Evolutionary conservation across 352 stramenopile genomes (phyloP).

Genomic region (Globisporangium parvum): DNA sequence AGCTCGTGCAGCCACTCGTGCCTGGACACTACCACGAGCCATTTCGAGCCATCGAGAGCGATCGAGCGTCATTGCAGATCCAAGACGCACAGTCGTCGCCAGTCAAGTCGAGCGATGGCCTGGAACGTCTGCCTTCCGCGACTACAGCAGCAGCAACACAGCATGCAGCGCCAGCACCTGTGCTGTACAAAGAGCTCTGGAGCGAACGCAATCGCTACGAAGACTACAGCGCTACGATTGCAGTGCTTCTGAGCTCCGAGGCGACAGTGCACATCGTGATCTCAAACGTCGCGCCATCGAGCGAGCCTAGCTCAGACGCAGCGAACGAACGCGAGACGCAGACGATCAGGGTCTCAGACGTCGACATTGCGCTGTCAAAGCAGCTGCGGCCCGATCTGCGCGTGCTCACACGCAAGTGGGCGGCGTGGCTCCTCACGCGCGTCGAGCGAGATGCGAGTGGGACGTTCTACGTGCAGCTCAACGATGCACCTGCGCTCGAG

Average conservation of each 20-base stretch:
- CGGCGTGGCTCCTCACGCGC: constrained; percentile 28
- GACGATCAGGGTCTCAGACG: constrained; percentile 14
- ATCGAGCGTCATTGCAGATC: neutral
- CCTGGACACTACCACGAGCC: constrained; percentile 15
- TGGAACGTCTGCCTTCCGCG: neutral
- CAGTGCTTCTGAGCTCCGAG: constrained; percentile 35
- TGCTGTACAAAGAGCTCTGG: constrained; percentile 44
- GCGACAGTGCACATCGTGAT: constrained; percentile 19
- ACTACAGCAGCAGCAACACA: neutral
- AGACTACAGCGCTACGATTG: constrained; percentile 11
- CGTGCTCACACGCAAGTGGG: constrained; percentile 30
- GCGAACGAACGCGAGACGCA: too few relatives aligned
- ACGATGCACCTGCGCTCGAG: constrained; percentile 8
- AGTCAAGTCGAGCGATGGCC: neutral
- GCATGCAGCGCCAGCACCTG: neutral
- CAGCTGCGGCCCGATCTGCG: constrained; percentile 24
- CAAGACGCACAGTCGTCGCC: neutral
- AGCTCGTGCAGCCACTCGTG: constrained; percentile 7
- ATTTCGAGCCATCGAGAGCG: constrained; percentile 8
- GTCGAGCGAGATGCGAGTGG: constrained; percentile 17
- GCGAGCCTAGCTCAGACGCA: neutral
- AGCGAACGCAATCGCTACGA: constrained; percentile 19
- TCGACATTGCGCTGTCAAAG: constrained; percentile 19
- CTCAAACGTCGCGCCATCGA: neutral
- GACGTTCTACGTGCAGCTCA: constrained; percentile 24